phyloP scores from a whole-genome alignment of 2,329 filamentous ascomycete species.

The Ceratocystis smalleyi region DNA sequence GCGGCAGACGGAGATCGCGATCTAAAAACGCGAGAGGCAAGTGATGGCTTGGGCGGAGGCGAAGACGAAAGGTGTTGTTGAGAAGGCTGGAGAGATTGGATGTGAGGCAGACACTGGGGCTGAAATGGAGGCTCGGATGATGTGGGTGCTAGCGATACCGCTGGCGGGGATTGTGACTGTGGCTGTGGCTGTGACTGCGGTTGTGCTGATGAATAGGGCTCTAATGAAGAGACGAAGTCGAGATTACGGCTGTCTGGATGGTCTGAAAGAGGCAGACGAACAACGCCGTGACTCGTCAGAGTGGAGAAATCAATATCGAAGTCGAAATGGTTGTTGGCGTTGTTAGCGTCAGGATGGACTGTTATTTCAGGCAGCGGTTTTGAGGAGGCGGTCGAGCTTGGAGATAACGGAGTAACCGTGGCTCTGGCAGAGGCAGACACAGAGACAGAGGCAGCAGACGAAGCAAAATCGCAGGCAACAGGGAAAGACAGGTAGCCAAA shows the following conservation, averaged over 20 bases:
- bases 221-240: background rate
- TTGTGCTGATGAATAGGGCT: background rate
- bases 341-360: background rate
- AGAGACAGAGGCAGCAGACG: background rate
- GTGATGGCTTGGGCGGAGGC: background rate
- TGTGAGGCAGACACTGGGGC: background rate
- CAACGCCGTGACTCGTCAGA: slow-evolving; percentile 2
- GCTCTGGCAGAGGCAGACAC: too few relatives aligned
- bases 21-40: slow-evolving; percentile 15
- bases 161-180: slow-evolving; percentile 9
- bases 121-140: background rate
- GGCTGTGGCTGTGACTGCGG: background rate
- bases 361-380: background rate
- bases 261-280: slow-evolving; percentile 14
- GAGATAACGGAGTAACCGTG: background rate
- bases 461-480: background rate
- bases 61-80: background rate
- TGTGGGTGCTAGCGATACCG: slow-evolving; percentile 8
- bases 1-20: slow-evolving; percentile 19
- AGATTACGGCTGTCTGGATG: background rate
- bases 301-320: slow-evolving; percentile 6
- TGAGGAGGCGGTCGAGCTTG: background rate
- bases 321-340: background rate
- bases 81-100: background rate
- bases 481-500: background rate